phyloP scores from a whole-genome alignment of 768 basidiomycete genomes.

The Leucocoprinus leucothites region DNA sequence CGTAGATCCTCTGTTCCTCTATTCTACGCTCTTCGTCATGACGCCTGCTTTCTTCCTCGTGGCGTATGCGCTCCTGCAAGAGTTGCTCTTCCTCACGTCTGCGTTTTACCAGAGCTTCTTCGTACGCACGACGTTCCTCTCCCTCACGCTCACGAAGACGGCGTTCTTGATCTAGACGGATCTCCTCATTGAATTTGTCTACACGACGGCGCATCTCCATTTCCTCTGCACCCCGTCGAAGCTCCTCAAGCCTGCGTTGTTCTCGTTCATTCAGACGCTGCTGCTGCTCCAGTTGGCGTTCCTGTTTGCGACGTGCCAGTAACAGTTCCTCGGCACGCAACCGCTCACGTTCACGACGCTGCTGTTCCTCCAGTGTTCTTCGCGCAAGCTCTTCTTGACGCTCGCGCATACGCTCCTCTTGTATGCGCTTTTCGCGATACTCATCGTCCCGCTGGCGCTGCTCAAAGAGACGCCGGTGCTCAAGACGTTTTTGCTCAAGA shows the following conservation, averaged over 20 bases:
- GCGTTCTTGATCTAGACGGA: too few relatives aligned
- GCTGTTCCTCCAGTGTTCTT: conserved; percentile 9
- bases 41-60: conserved; percentile 10
- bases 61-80: too few relatives aligned
- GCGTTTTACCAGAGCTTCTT: too few relatives aligned
- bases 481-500: conserved; percentile 4
- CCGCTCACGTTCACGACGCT: conserved; percentile 11
- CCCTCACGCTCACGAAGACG: not conserved
- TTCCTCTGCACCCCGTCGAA: conserved; percentile 5
- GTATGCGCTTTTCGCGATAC: conserved; percentile 13
- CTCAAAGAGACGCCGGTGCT: too few relatives aligned
- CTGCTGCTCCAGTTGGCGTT: conserved; percentile 18
- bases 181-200: conserved; percentile 2
- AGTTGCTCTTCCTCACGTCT: too few relatives aligned
- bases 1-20: conserved; percentile 5
- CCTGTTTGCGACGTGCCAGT: conserved; percentile 10
- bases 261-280: conserved; percentile 2
- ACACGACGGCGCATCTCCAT: conserved; percentile 1
- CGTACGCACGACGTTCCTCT: conserved; percentile 4
- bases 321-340: conserved; percentile 10
- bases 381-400: conserved; percentile 13
- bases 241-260: not conserved
- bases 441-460: too few relatives aligned
- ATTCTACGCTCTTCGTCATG: conserved; percentile 1
- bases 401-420: conserved; percentile 1